These are phyloP conservation scores for Phytophthora pseudosyringae DNA, from an alignment of 352 stramenopile species.

Conservation along the genomic window DNA sequence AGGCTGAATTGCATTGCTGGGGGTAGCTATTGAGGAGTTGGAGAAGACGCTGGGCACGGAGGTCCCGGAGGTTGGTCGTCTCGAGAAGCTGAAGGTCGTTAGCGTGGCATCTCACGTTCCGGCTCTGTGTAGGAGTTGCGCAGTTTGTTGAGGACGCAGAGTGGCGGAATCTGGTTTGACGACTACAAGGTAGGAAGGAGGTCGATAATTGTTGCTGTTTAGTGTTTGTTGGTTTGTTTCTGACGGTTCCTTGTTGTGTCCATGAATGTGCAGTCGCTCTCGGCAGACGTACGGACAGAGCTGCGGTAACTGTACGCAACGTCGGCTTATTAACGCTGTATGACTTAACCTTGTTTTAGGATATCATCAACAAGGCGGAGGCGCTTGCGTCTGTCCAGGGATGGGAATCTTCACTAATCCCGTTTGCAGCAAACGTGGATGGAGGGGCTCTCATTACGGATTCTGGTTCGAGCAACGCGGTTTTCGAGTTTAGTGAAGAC, in stretches of 20 bases:
- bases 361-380: slow-evolving; percentile 64
- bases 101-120: not conserved
- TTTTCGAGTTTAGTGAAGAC: slow-evolving; percentile 77
- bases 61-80: slow-evolving; percentile 54
- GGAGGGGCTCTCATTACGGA: slow-evolving; percentile 71
- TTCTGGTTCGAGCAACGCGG: slow-evolving; percentile 52
- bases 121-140: slow-evolving; percentile 48
- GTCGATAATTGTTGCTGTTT: not conserved
- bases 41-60: slow-evolving; percentile 70
- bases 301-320: not conserved
- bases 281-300: slow-evolving; percentile 46
- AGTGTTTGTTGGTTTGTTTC: not conserved
- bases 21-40: slow-evolving; percentile 72
- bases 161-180: slow-evolving; percentile 85
- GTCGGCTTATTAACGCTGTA: not conserved
- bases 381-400: slow-evolving; percentile 48
- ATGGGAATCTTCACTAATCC: slow-evolving; percentile 69
- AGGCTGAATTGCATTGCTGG: not conserved
- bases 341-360: slow-evolving; percentile 35
- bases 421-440: slow-evolving; percentile 78
- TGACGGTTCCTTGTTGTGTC: slow-evolving; percentile 14
- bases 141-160: slow-evolving; percentile 76
- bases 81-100: not conserved
- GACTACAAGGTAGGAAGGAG: slow-evolving; percentile 63
- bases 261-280: slow-evolving; percentile 52